Conservation (phyloP, 257 asterid species). For the Jaltomata sinuosa region DNA sequence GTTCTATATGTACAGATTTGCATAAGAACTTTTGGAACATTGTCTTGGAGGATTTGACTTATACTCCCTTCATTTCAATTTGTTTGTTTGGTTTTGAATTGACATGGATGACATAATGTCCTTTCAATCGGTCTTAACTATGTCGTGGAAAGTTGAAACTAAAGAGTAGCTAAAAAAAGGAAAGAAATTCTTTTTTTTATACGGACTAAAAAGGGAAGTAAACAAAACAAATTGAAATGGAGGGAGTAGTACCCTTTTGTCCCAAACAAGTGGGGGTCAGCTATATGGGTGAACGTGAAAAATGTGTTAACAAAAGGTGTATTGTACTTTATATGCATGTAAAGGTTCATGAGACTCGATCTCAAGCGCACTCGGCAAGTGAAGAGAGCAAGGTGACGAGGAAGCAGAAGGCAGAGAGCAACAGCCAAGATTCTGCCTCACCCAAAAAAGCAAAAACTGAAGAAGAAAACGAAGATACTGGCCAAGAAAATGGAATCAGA, state of each 20-base stretch:
- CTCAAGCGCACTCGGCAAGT: conserved; percentile 22
- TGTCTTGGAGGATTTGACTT: too few species aligned
- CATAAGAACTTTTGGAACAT: too few species aligned
- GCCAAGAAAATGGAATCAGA: conserved; percentile 8
- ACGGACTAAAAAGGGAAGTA: too few species aligned
- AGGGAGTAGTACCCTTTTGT: not conserved
- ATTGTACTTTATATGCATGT: not conserved
- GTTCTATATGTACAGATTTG: too few species aligned
- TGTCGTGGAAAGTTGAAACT: too few species aligned
- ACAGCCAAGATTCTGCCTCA: conserved; percentile 10
- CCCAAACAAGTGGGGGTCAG: not conserved
- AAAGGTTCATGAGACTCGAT: conserved; percentile 52
- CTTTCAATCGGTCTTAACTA: too few species aligned
- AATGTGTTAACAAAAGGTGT: not conserved
- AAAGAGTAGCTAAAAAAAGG: too few species aligned
- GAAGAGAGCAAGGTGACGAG: conserved; percentile 51
- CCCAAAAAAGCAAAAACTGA: conserved; percentile 56
- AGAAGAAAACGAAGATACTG: conserved; percentile 17
- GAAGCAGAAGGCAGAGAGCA: conserved; percentile 70
- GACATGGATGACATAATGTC: too few species aligned
- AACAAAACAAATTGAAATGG: too few species aligned
- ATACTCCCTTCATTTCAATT: too few species aligned
- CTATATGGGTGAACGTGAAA: not conserved
- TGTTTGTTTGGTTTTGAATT: too few species aligned
- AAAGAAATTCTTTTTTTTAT: too few species aligned